Percentiles rank a stretch among this genome's conserved stretches.
Conservation (phyloP, 2,329 filamentous ascomycete species). For the Pseudogymnoascus sp. region DNA sequence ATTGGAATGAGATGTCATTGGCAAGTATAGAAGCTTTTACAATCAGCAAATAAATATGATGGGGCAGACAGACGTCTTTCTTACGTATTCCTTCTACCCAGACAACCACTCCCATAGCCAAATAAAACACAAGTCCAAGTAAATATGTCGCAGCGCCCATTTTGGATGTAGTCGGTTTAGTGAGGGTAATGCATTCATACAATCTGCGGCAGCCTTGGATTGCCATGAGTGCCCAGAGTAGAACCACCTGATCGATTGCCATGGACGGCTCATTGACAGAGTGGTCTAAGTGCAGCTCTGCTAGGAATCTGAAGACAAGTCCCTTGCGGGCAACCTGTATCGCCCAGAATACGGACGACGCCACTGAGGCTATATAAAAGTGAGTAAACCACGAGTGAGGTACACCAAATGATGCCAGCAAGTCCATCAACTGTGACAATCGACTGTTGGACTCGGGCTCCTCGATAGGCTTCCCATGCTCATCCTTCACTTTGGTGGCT, state of each 20-base stretch:
- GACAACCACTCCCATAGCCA: constrained; percentile 60
- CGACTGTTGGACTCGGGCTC: neutral
- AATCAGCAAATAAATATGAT: constrained; percentile 16
- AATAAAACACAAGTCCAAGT: constrained; percentile 70
- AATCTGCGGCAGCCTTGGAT: constrained; percentile 68
- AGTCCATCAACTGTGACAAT: constrained; percentile 16
- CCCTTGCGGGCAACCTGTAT: constrained; percentile 52
- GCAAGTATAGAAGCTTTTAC: constrained; percentile 5
- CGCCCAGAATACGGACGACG: constrained; percentile 66
- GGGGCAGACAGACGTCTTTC: constrained; percentile 21
- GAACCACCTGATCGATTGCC: constrained; percentile 50
- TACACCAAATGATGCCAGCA: constrained; percentile 36
- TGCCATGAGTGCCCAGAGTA: constrained; percentile 65
- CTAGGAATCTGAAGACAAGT: constrained; percentile 40
- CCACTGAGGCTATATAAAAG: constrained; percentile 70
- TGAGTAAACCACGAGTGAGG: constrained; percentile 85
- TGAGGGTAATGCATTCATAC: constrained; percentile 61
- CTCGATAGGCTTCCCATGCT: constrained; percentile 6
- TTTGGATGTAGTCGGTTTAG: constrained; percentile 53
- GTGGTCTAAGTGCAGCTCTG: constrained; percentile 25
- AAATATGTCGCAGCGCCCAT: constrained; percentile 87
- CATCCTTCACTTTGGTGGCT: constrained; percentile 10
- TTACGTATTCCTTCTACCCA: constrained; percentile 77
- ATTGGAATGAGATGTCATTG: constrained; percentile 9
- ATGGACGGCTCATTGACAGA: constrained; percentile 32